phyloP scores from a whole-genome alignment of 305 asterid species.

The Andrographis paniculata region DNA sequence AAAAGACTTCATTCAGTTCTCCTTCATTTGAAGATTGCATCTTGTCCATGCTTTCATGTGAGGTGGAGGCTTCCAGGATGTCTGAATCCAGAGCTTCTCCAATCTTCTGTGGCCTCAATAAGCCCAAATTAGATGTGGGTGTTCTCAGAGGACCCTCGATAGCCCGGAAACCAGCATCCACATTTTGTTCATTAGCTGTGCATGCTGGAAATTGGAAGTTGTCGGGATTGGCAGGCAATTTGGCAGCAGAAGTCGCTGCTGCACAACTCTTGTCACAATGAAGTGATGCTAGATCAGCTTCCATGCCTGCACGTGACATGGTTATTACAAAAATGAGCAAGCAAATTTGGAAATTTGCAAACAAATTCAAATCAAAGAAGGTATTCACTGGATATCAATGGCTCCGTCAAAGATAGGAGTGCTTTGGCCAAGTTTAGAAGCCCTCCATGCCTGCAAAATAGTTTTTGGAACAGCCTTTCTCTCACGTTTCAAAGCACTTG shows the following conservation, averaged over 20 bases:
- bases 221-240: conserved; percentile 14
- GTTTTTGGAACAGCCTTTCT: conserved; percentile 38
- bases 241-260: conserved; percentile 21
- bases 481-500: conserved; percentile 41
- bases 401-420: conserved; percentile 52
- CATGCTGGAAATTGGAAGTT: conserved; percentile 23
- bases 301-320: conserved; percentile 32
- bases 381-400: conserved; percentile 51
- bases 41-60: conserved; percentile 33
- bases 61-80: conserved; percentile 27
- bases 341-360: conserved; percentile 12
- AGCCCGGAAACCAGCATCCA: conserved; percentile 20
- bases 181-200: conserved; percentile 24
- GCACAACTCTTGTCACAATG: conserved; percentile 17
- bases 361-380: conserved; percentile 6
- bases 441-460: conserved; percentile 43
- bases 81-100: conserved; percentile 27
- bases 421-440: conserved; percentile 29
- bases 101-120: conserved; percentile 34
- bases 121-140: conserved; percentile 32
- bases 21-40: conserved; percentile 10
- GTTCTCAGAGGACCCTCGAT: conserved; percentile 26
- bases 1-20: background rate
- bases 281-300: conserved; percentile 23
- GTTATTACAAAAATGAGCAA: conserved; percentile 6